Evolutionary conservation across 768 basidiomycete species (phyloP).

Genomic region (Lactarius deliciosus): DNA sequence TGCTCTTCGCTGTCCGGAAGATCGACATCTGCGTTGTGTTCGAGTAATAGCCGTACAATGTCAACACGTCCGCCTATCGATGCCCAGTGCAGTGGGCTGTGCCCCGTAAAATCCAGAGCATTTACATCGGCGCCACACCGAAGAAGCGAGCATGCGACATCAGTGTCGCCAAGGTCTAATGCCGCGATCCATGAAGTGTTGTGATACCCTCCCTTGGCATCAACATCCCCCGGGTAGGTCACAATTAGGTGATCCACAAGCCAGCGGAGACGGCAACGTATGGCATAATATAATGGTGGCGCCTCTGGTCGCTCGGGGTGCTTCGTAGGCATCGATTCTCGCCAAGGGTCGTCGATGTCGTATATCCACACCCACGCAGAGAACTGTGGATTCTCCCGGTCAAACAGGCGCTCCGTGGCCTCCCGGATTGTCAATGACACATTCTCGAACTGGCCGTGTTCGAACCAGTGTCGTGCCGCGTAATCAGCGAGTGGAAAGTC

Average conservation of each 20-base stretch:
- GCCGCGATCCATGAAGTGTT: neutral
- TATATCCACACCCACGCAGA: conserved; percentile 6
- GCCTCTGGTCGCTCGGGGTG: neutral
- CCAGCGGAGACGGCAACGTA: neutral
- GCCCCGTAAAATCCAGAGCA: neutral
- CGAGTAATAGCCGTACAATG: neutral
- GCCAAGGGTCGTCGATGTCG: neutral
- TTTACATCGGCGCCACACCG: neutral
- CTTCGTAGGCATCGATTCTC: neutral
- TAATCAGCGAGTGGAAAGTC: neutral
- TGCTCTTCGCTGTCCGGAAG: too few relatives aligned
- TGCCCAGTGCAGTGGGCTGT: neutral
- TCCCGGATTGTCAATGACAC: neutral
- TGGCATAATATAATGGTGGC: conserved; percentile 4
- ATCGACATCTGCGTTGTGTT: neutral
- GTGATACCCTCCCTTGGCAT: neutral
- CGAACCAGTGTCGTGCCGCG: conserved; percentile 3
- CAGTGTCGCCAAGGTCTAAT: neutral
- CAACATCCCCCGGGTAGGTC: too few relatives aligned
- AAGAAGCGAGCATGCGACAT: neutral
- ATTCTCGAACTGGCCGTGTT: neutral
- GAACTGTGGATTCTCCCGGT: neutral
- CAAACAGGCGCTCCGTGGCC: conserved; percentile 1
- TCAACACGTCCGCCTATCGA: neutral
- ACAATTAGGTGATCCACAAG: neutral